These are phyloP conservation scores for Escovopsis sp. DNA, from an alignment of 2,329 filamentous ascomycete genomes.

Conservation along the genomic window DNA sequence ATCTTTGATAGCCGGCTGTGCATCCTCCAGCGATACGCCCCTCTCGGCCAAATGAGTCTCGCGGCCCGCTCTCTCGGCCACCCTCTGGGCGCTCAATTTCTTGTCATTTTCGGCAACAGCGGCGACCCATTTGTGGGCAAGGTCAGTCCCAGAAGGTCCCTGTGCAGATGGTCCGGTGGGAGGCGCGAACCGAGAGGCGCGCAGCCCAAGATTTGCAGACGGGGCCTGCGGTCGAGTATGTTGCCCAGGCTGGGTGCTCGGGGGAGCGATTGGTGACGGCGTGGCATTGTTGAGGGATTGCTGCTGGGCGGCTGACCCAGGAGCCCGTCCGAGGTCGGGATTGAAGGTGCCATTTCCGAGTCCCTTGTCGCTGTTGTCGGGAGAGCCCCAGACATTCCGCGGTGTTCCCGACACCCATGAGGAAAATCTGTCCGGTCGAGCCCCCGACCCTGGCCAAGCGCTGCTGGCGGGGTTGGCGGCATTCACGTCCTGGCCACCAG, in stretches of 20 bases:
- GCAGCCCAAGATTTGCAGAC: constrained; percentile 17
- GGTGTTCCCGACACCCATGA: constrained; percentile 32
- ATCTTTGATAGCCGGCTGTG: constrained; percentile 34
- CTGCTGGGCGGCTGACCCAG: constrained; percentile 21
- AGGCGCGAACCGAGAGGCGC: constrained; percentile 12
- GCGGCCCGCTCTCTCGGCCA: constrained; percentile 24
- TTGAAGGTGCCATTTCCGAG: constrained; percentile 69
- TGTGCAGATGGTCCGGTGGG: constrained; percentile 2
- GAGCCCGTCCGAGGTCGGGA: constrained; percentile 37
- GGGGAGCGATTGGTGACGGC: constrained; percentile 31
- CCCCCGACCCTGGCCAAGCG: constrained; percentile 22
- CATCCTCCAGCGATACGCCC: constrained; percentile 27
- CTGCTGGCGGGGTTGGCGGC: constrained; percentile 14
- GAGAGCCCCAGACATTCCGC: constrained; percentile 60
- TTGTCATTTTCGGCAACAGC: constrained; percentile 32
- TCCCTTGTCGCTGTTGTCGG: constrained; percentile 52
- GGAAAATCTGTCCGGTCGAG: constrained; percentile 32
- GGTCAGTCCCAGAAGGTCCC: constrained; percentile 13
- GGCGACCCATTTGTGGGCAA: constrained; percentile 27
- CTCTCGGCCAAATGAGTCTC: constrained; percentile 29
- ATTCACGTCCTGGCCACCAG: constrained; percentile 15
- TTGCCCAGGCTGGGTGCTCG: constrained; percentile 12
- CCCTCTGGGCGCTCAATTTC: constrained; percentile 23
- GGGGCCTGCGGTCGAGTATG: constrained; percentile 16
- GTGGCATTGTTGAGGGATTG: constrained; percentile 21